A percentile compares a stretch with the other conserved stretches of the same genome.
Conservation (phyloP, 2,329 filamentous ascomycete species). For the Fusarium brachygibbosum region DNA sequence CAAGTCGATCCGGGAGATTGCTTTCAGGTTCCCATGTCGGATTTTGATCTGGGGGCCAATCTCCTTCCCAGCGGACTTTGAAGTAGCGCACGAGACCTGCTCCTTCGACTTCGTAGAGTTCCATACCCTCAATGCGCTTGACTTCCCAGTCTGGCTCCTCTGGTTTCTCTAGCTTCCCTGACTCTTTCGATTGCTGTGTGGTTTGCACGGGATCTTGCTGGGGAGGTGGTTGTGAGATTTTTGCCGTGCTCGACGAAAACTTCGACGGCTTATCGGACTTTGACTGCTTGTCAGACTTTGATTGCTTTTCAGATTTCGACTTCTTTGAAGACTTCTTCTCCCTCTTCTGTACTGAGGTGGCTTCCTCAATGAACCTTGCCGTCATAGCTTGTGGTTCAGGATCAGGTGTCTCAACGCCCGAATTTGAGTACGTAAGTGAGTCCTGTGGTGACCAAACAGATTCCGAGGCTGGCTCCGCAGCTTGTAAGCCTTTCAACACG, state of each 20-base stretch:
- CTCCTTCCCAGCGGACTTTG: slow-evolving; percentile 68
- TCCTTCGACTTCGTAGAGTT: slow-evolving; percentile 55
- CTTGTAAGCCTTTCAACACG: background rate
- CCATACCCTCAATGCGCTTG: slow-evolving; percentile 60
- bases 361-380: slow-evolving; percentile 2
- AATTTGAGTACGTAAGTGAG: slow-evolving; percentile 17
- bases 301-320: background rate
- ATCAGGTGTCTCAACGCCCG: slow-evolving; percentile 14
- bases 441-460: slow-evolving; percentile 10
- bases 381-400: background rate
- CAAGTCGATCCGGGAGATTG: slow-evolving; percentile 60
- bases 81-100: slow-evolving; percentile 59
- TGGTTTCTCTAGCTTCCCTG: background rate
- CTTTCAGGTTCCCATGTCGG: slow-evolving; percentile 70
- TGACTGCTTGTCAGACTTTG: no score
- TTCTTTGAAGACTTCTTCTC: slow-evolving; percentile 5
- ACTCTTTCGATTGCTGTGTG: no score
- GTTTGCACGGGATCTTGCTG: background rate
- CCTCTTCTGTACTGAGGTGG: slow-evolving; percentile 9
- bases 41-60: slow-evolving; percentile 69
- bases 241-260: background rate
- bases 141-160: slow-evolving; percentile 57
- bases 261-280: no score
- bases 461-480: background rate
- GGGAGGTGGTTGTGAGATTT: background rate